A percentile compares a stretch with the other conserved stretches of the same genome.
Evolutionary conservation across 345 rosid species (phyloP).

Genomic region (Salix udensis): DNA sequence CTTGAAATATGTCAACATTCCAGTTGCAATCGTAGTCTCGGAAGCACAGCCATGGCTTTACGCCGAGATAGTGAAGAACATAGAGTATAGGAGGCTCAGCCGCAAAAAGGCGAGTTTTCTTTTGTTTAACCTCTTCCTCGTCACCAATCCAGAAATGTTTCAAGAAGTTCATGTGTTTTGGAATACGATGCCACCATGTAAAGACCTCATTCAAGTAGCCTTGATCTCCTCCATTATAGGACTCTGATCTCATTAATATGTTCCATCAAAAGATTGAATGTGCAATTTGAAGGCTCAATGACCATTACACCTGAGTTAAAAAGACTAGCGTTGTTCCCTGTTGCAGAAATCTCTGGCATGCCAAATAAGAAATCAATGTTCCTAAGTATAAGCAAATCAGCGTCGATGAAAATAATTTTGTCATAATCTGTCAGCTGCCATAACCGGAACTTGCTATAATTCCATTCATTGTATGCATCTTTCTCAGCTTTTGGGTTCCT

Average conservation of each 20-base stretch:
- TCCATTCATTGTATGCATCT: conserved; percentile 85
- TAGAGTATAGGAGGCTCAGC: conserved; percentile 29
- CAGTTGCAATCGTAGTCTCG: conserved; percentile 36
- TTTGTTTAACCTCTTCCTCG: conserved; percentile 25
- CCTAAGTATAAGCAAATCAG: conserved; percentile 76
- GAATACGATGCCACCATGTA: conserved; percentile 36
- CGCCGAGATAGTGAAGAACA: conserved; percentile 29
- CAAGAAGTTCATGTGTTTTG: conserved; percentile 30
- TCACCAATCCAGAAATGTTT: conserved; percentile 36
- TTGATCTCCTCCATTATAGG: conserved; percentile 37
- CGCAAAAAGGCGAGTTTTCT: conserved; percentile 27
- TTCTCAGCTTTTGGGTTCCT: conserved; percentile 75
- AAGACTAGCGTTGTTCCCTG: conserved; percentile 33
- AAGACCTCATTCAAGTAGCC: conserved; percentile 32
- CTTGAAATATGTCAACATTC: conserved; percentile 26
- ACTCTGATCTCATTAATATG: conserved; percentile 28
- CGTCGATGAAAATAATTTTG: conserved; percentile 87
- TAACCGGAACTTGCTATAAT: conserved; percentile 90
- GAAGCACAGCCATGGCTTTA: conserved; percentile 37
- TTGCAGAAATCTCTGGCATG: conserved; percentile 87
- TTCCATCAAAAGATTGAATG: conserved; percentile 30
- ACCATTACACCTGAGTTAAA: conserved; percentile 37
- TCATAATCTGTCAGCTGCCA: conserved; percentile 84
- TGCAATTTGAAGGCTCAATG: conserved; percentile 36
- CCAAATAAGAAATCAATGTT: conserved; percentile 84